Conservation (phyloP, 2,329 filamentous ascomycete genomes). For the Daldinia sp. region DNA sequence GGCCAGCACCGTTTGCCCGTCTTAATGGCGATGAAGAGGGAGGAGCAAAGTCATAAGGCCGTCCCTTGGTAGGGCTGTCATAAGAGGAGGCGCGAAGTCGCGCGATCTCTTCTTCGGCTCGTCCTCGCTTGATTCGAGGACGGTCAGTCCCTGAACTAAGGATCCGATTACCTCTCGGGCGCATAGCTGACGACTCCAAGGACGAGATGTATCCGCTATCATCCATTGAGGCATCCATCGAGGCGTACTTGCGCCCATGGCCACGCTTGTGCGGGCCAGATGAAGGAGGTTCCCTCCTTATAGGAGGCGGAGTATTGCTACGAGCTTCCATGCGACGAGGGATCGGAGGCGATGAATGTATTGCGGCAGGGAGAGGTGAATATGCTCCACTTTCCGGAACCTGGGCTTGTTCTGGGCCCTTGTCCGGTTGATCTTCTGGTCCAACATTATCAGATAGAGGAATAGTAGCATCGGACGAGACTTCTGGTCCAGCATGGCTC, state of each 20-base stretch:
- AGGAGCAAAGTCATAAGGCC: slow-evolving; percentile 65
- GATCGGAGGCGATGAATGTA: slow-evolving; percentile 93
- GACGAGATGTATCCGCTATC: slow-evolving; percentile 99
- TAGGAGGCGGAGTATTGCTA: slow-evolving; percentile 81
- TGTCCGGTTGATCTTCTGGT: slow-evolving; percentile 64
- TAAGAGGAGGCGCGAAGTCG: slow-evolving; percentile 92
- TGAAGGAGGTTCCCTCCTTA: slow-evolving; percentile 69
- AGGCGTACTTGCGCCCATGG: slow-evolving; percentile 81
- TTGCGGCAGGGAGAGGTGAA: slow-evolving; percentile 76
- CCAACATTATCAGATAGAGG: slow-evolving; percentile 75
- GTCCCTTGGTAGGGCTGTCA: slow-evolving; percentile 84
- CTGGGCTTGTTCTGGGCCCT: slow-evolving; percentile 56
- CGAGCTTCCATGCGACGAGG: slow-evolving; percentile 68
- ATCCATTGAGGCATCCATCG: slow-evolving; percentile 70
- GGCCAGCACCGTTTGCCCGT: slow-evolving; percentile 62
- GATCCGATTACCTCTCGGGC: slow-evolving; percentile 73
- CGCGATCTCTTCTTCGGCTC: slow-evolving; percentile 95
- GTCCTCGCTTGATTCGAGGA: slow-evolving; percentile 85
- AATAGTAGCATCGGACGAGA: slow-evolving; percentile 83
- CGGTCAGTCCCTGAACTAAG: slow-evolving; percentile 84
- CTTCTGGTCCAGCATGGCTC: slow-evolving; percentile 61
- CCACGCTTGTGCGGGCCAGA: slow-evolving; percentile 75
- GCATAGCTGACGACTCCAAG: slow-evolving; percentile 87
- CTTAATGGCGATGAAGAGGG: slow-evolving; percentile 78
- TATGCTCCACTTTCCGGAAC: slow-evolving; percentile 67